A percentile compares a stretch with the other conserved stretches of the same genome.
Evolutionary conservation across 2,329 filamentous ascomycete species (phyloP).

Genomic region (Metarhizium humberi): DNA sequence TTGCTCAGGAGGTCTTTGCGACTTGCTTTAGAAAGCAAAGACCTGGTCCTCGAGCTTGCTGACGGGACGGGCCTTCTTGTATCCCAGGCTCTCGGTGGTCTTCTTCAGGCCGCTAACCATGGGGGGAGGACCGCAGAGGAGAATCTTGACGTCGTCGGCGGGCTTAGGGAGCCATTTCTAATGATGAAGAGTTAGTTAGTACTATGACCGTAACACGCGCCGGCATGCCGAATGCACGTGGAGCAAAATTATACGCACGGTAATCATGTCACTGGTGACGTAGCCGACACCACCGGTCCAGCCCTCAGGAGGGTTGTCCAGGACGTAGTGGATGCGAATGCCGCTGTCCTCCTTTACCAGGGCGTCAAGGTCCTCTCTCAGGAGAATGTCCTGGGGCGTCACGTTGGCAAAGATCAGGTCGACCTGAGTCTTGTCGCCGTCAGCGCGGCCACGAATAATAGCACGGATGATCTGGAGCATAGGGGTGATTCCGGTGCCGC

Average conservation of each 20-base stretch:
- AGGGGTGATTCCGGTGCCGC: slow-evolving; percentile 93
- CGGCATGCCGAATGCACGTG: slow-evolving; percentile 21
- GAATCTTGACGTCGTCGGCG: slow-evolving; percentile 80
- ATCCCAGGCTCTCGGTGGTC: slow-evolving; percentile 79
- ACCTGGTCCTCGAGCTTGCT: slow-evolving; percentile 98
- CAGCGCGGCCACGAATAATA: slow-evolving; percentile 69
- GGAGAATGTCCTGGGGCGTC: slow-evolving; percentile 80
- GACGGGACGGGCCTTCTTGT: slow-evolving; percentile 83
- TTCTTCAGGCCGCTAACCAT: slow-evolving; percentile 99
- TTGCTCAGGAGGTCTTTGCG: neutral
- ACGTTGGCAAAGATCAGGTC: slow-evolving; percentile 98
- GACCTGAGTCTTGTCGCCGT: slow-evolving; percentile 78
- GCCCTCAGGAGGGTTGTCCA: slow-evolving; percentile 87
- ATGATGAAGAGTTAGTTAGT: neutral
- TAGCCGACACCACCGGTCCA: slow-evolving; percentile 94
- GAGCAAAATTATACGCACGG: slow-evolving; percentile 39
- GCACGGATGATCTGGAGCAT: slow-evolving; percentile 96
- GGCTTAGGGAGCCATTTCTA: slow-evolving; percentile 71
- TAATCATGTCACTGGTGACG: slow-evolving; percentile 92
- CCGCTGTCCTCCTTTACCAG: slow-evolving; percentile 67
- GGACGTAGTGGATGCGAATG: slow-evolving; percentile 86
- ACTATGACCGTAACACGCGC: neutral
- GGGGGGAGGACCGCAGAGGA: slow-evolving; percentile 89
- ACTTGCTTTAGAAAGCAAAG: slow-evolving; percentile 63
- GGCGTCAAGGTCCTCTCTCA: slow-evolving; percentile 83